Base-by-base conservation (phyloP, 1,284 basidiomycete species). In the Omphalotus olearius region DNA sequence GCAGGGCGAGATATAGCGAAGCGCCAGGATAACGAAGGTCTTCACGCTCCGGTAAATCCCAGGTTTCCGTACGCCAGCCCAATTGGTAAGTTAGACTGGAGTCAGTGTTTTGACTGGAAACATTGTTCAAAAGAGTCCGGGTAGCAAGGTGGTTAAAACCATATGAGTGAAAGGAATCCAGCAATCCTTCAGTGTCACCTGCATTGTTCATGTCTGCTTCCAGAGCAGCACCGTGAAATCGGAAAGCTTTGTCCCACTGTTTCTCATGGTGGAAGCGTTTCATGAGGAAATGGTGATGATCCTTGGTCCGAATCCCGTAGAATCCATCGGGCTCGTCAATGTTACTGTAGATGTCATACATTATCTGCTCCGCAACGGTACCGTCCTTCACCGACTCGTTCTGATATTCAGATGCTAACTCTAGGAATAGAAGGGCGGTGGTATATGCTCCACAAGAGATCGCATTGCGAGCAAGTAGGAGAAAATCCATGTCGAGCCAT, bases 251-350 rank as follows among this genome's bases (percentile, higher is more conserved):
- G 36, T 88, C 83, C 87, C 94, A 97, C 62, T 94, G 86, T 10
- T 84, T 80, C 66, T 99, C 97, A 60, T 99, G 96, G 59, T 93
- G 88, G 53, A 96, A 86, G 3, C 92, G 83, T 56, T 83, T 87
- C 40, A 94, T 75, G 33, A 98, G 76, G 52, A 93, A 88, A 39
- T 82, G 78, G 25, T 82, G 79, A 11, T 91, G 77, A 61, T 98
- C 83, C 18, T 73, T 66, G n/a, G 84, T 80, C 56, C 85, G 78
- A 56, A 98, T 92, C 1, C 93, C 93, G 66, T 99, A 99, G 66
- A 99, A 99, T 1, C 96, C 93, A 61, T 99, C 96, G 0, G 95
- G 95, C 62, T 99, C 96, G 62, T 97, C 93, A 53, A 99, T 93
- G 62, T 93, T 91, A 56, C 83, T 85, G 65, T 98, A 99, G 47